Conservation (phyloP, 305 asterid genomes). For the Solanum aculeatissimum region DNA sequence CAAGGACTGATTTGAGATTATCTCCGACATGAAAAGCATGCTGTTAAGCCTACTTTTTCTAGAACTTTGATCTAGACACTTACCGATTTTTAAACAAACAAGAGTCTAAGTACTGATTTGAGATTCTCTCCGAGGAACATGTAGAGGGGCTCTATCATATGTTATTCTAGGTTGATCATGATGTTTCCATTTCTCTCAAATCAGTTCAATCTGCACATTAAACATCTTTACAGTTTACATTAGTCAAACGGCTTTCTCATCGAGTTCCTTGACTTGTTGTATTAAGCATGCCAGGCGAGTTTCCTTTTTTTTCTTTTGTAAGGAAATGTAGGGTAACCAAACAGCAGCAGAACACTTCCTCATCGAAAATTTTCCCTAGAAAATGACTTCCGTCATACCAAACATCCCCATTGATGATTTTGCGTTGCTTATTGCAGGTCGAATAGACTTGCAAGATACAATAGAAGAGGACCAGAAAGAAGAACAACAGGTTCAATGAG, state of each 20-base stretch:
- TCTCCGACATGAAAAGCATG: neutral
- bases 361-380: neutral
- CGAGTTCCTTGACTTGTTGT: neutral
- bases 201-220: neutral
- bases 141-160: neutral
- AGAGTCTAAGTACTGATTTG: neutral
- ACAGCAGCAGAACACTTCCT: neutral
- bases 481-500: slow-evolving; percentile 1
- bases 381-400: neutral
- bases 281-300: neutral
- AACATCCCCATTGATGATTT: neutral
- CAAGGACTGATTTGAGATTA: too few species aligned
- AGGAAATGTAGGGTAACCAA: neutral
- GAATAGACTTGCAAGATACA: slow-evolving; percentile 35
- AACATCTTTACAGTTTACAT: neutral
- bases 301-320: neutral
- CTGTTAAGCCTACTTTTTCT: neutral
- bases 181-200: neutral
- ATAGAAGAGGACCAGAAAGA: slow-evolving; percentile 47
- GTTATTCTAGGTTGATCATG: neutral
- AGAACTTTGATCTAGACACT: neutral
- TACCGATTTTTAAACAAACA: neutral
- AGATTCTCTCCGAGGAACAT: neutral
- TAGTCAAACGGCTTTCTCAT: neutral
- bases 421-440: slow-evolving; percentile 1